Conservation (phyloP, 148 eudicot species). For the Camellia lanceoleosa region DNA sequence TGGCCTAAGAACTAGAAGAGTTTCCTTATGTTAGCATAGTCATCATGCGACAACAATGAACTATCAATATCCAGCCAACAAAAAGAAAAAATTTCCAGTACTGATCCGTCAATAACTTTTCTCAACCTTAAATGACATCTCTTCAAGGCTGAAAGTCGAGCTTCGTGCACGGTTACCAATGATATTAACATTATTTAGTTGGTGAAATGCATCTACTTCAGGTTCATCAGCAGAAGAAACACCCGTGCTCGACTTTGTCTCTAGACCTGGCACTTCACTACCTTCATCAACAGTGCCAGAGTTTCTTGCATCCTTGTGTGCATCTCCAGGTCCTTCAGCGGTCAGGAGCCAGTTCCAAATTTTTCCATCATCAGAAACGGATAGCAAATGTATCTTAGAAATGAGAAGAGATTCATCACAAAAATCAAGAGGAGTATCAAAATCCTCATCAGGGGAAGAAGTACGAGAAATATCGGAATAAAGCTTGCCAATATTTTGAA, state of each 20-base stretch:
- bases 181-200: slow-evolving; percentile 28
- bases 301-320: slow-evolving; percentile 39
- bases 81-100: slow-evolving; percentile 2
- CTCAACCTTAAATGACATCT: slow-evolving; percentile 63
- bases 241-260: slow-evolving; percentile 26
- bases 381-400: slow-evolving; percentile 73
- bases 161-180: slow-evolving; percentile 31
- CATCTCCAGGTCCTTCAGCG: slow-evolving; percentile 64
- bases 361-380: slow-evolving; percentile 94
- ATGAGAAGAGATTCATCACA: slow-evolving; percentile 60
- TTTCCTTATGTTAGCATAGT: background rate
- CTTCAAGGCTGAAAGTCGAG: slow-evolving; percentile 39
- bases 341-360: slow-evolving; percentile 97
- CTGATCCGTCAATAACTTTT: slow-evolving; percentile 6
- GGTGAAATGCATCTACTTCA: slow-evolving; percentile 25
- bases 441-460: slow-evolving; percentile 51
- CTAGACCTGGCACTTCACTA: slow-evolving; percentile 27
- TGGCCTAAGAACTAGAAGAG: background rate
- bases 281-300: slow-evolving; percentile 27
- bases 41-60: slow-evolving; percentile 5
- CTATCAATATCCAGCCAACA: background rate
- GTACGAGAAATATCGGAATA: slow-evolving; percentile 56
- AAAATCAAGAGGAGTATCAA: slow-evolving; percentile 70
- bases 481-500: slow-evolving; percentile 66
- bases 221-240: slow-evolving; percentile 34